Base-by-base conservation (phyloP, 2,329 filamentous ascomycete genomes). In the Sarocladiaceae sp. region DNA sequence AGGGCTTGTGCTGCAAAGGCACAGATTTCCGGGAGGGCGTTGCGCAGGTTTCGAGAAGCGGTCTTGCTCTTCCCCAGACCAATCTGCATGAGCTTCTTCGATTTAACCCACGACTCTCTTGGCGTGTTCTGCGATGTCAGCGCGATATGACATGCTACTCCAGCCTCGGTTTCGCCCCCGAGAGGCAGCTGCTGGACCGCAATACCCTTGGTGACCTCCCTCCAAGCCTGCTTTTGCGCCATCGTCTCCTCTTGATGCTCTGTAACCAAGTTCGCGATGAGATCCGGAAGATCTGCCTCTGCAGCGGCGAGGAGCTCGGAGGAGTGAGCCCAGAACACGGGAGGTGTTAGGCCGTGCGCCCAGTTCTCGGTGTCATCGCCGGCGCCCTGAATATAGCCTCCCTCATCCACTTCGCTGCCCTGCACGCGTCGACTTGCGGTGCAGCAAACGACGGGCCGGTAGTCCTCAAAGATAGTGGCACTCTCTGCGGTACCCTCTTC, bases 281-380 rank as follows among this genome's bases (percentile, higher is more conserved):
- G 53, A 2, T 55, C 68, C 0, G 73, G 71, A 1, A 80, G 62
- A 2, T 88, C 79, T 9, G 78, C 73, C 55, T 96, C 90, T 0
- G 74, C 56, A 0, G 82, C 75, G 0, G 61, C 61, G 16, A 94
- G 67, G 10, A 97, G 67, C 5, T 58, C 31, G 0, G 76, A 67
- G 33, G 67, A 69, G 53, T 95, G 71, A 2, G 63, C 63, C 93
- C 93, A 98, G 64, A 95, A 98, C 0, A 91, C 50, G 0, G 68
- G 60, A 0, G 91, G 80, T 1, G 86, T 93, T 13, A 97, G 74
- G 0, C 88, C 88, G 44, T 77, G 68, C 1, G 89, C 84, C 93
- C 93, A 98, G 53, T 87, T 88, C 69, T 98, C 93, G 11, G 85
- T 88, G 60, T 98, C 93, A 62, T 98, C 93, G 2, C 85, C 93